phyloP scores from a whole-genome alignment of 2,329 filamentous ascomycete species.

The Epichloe baconii region DNA sequence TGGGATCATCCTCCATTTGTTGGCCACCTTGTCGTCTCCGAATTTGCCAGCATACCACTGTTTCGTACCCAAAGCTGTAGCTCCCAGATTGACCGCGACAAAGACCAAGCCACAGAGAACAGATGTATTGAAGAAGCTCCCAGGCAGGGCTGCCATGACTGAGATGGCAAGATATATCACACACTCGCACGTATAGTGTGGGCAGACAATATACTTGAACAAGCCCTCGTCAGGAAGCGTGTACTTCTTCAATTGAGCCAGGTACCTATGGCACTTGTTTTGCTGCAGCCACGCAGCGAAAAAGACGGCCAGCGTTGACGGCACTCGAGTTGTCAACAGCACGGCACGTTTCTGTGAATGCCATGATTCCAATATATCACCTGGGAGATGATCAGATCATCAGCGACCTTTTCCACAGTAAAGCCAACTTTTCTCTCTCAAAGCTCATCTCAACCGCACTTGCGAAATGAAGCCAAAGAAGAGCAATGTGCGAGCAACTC shows the following conservation, averaged over 20 bases:
- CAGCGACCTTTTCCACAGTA: background rate
- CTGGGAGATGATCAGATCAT: conserved; percentile 9
- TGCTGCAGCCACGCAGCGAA: conserved; percentile 59
- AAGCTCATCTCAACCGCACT: background rate
- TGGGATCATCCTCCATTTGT: conserved; percentile 67
- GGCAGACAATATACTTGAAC: conserved; percentile 64
- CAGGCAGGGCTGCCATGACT: conserved; percentile 57
- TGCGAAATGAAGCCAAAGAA: background rate
- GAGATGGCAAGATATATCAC: conserved; percentile 70
- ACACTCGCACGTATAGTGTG: conserved; percentile 87
- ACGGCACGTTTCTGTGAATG: conserved; percentile 8
- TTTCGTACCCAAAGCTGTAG: conserved; percentile 67
- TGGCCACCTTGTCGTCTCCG: conserved; percentile 46
- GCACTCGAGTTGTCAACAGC: conserved; percentile 13
- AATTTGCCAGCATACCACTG: conserved; percentile 71
- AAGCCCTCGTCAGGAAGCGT: conserved; percentile 61
- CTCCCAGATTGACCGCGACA: conserved; percentile 64
- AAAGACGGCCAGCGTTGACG: conserved; percentile 48
- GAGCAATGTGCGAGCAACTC: conserved; percentile 17
- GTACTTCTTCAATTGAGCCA: conserved; percentile 66
- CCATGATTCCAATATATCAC: conserved; percentile 22
- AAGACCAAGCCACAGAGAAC: conserved; percentile 59
- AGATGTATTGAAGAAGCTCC: conserved; percentile 56
- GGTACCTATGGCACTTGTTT: conserved; percentile 57
- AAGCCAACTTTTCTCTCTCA: background rate